Evolutionary conservation across 1,284 basidiomycete species (phyloP).

Genomic region (Boletus subluridellus): DNA sequence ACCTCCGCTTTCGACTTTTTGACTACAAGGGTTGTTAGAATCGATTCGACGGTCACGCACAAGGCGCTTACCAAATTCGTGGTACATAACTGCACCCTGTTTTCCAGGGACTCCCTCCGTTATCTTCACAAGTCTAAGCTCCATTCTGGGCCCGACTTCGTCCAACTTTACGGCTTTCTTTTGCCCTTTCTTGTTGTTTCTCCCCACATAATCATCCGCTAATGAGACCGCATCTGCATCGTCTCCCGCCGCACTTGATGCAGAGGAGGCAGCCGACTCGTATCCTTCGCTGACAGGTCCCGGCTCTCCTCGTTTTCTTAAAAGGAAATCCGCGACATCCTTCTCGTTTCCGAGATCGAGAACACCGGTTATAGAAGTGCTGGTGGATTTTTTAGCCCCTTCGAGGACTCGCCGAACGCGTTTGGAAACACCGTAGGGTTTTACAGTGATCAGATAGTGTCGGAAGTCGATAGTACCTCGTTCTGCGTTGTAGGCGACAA

Average conservation of each 20-base stretch:
- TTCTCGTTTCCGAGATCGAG: slow-evolving; percentile 85
- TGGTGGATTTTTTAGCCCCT: slow-evolving; percentile 46
- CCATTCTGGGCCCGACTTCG: slow-evolving; percentile 95
- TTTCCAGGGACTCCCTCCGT: slow-evolving; percentile 89
- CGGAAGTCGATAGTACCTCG: slow-evolving; percentile 89
- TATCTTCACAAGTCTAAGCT: slow-evolving; percentile 91
- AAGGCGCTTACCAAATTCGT: slow-evolving; percentile 73
- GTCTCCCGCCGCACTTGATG: slow-evolving; percentile 80
- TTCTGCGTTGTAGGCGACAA: slow-evolving; percentile 88
- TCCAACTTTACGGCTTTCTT: slow-evolving; percentile 88
- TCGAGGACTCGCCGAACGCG: slow-evolving; percentile 89
- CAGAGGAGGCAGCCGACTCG: slow-evolving; percentile 74
- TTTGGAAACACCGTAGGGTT: slow-evolving; percentile 90
- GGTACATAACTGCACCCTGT: slow-evolving; percentile 87
- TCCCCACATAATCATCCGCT: slow-evolving; percentile 89
- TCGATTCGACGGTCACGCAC: neutral
- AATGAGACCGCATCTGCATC: slow-evolving; percentile 78
- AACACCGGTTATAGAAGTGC: slow-evolving; percentile 42
- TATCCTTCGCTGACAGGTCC: slow-evolving; percentile 69
- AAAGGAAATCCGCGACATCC: slow-evolving; percentile 94
- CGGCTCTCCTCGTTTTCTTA: slow-evolving; percentile 66
- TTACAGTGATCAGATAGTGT: slow-evolving; percentile 94
- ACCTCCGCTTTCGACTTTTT: slow-evolving; percentile 78
- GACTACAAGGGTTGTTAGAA: slow-evolving; percentile 46
- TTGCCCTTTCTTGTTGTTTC: slow-evolving; percentile 89